phyloP scores from a whole-genome alignment of 257 asterid species.

The Fraxinus cuspidata region DNA sequence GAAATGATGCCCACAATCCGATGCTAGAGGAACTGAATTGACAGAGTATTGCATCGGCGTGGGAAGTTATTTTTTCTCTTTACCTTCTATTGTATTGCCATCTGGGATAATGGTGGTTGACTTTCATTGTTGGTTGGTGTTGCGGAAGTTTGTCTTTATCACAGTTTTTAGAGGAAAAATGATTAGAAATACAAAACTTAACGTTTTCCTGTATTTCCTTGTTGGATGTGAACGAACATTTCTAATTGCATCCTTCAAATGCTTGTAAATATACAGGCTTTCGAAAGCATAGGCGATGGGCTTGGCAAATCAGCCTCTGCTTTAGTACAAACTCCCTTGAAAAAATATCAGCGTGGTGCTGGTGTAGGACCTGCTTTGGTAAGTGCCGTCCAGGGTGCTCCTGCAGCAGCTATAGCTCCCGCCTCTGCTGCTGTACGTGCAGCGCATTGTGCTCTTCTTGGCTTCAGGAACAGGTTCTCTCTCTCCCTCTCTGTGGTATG shows the following conservation, averaged over 20 bases:
- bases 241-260: conserved; percentile 12
- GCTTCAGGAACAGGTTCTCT: conserved; percentile 82
- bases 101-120: background rate
- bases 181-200: background rate
- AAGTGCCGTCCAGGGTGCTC: conserved; percentile 82
- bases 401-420: conserved; percentile 96
- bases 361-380: conserved; percentile 82
- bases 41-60: too few species aligned
- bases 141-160: background rate
- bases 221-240: background rate
- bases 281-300: conserved; percentile 86
- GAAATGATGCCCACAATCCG: too few species aligned
- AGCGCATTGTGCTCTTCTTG: conserved; percentile 82
- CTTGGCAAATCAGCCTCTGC: conserved; percentile 87
- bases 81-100: background rate
- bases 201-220: background rate
- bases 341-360: conserved; percentile 77
- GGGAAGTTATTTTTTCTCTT: background rate
- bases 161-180: background rate
- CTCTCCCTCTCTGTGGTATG: background rate
- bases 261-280: conserved; percentile 59
- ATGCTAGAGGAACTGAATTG: too few species aligned
- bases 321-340: conserved; percentile 71
- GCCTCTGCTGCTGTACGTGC: conserved; percentile 93
- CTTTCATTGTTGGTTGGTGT: background rate